Base-by-base conservation (phyloP, 768 basidiomycete genomes). In the Suillus cothurnatus region DNA sequence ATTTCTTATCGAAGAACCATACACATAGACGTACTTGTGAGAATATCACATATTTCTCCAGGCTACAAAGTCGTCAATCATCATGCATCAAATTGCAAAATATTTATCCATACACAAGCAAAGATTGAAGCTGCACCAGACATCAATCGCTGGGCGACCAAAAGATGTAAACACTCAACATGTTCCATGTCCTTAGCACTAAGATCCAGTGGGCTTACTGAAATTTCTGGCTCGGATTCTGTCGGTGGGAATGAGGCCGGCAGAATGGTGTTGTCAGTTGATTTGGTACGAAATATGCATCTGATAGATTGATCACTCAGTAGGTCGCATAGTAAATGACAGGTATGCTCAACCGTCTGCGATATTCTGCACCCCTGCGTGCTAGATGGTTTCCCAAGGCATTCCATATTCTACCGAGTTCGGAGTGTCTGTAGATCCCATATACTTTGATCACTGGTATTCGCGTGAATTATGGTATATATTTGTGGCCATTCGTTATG, bases 161-260 rank as follows among this genome's bases (percentile, higher is more conserved):
- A 41, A 41, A 21, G 11, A 41, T 23, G 8, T 53, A 41, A 39
- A 39, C 64, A 36, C 26, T 52, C 67, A 59, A 87, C 86, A 78
- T 87, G 80, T 59, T 82, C 81, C 52, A 78, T 75, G 47, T 85
- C 81, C 39, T 86, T 78, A 4, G 78, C 72, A 4, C 81, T 80
- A 26, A 85, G 67, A 52, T 74, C 76, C 1, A 80, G 76, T 32
- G 75, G 65, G 8, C 47, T 65, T 0, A 62, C 60, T 5, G 69
- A 56, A 23, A 62, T 56, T 50, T 72, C 67, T 57, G 61, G 65
- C n/a, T 66, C 71, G 1, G 70, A 65, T 7, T 62, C 64, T 28
- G 81, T 78, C 0, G 80, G 78, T 0, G 84, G 83, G 68, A 88
- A 90, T n/a, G 75, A 79, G 4, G 81, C 84, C 0, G 88, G 87